Evolutionary conservation across 257 asterid species (phyloP).

Genomic region (Fraxinus quadrangulata): DNA sequence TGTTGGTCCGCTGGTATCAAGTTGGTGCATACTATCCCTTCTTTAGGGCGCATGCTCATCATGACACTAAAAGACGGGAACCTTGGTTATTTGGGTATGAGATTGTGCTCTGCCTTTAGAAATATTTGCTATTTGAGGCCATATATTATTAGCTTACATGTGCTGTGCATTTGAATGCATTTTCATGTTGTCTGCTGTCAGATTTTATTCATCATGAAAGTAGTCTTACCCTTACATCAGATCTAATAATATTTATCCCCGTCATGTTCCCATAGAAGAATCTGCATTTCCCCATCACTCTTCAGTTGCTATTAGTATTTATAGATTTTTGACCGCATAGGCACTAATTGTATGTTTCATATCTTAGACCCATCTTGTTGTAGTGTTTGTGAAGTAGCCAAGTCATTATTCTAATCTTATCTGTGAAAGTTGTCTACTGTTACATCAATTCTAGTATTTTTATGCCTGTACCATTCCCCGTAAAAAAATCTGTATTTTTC

Average conservation of each 20-base stretch:
- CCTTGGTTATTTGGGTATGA: slow-evolving; percentile 97
- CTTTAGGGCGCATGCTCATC: slow-evolving; percentile 98
- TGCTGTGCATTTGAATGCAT: not conserved
- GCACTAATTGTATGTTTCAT: not conserved
- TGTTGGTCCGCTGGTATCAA: slow-evolving; percentile 98
- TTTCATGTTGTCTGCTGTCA: not conserved
- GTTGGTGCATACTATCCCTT: slow-evolving; percentile 97
- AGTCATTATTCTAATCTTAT: too few relatives aligned
- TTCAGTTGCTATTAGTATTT: not conserved
- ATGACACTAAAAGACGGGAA: slow-evolving; percentile 95
- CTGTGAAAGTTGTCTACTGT: too few relatives aligned
- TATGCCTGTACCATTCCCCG: too few relatives aligned
- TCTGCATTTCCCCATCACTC: not conserved
- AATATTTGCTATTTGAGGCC: slow-evolving; percentile 3
- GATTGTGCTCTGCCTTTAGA: slow-evolving; percentile 27
- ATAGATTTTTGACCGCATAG: not conserved
- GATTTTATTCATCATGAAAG: not conserved
- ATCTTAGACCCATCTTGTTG: not conserved
- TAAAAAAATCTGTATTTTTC: too few relatives aligned
- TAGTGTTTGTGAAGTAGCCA: not conserved
- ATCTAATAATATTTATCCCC: not conserved
- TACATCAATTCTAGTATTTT: too few relatives aligned
- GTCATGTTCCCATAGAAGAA: not conserved
- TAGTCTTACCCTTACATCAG: not conserved
- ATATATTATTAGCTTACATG: not conserved